Base-by-base conservation (phyloP, 1,139 yeast species). In the Waltiozyma solani region DNA sequence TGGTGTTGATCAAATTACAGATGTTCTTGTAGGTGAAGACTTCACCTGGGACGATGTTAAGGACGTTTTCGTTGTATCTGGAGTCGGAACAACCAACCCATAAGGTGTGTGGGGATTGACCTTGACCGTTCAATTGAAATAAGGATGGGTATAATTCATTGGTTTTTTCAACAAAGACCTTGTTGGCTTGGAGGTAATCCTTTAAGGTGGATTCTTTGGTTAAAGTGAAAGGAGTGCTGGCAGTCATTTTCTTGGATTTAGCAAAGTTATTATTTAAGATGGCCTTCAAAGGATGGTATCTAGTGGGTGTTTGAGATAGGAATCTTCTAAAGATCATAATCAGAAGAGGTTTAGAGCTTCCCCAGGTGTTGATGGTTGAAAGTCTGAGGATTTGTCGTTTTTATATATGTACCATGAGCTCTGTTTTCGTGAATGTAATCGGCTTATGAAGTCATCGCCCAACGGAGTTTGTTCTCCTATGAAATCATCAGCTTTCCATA, bases 81-180 rank as follows among this genome's bases (percentile, higher is more conserved):
- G 96, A 86, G 59, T 91, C 98, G 6, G 94, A 79, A 60, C 98
- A 91, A 4, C 97, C 96, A 45, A 91, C 82, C 94, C 96, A 89
- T 41, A 91, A 66, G 11, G 96, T 86, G 59, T 87, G 95, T 17
- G 98, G 98, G 15, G 77, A 62, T 62, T 91, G 98, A 39, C 97
- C 97, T 56, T 75, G 68, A 1, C 78, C 91, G 53, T 87, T 85
- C 41, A 73, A 56, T 37, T 76, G 77, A 56, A 87, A 77, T 14
- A 87, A 64, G 30, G 69, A 66, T 2, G 94, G 86, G 52, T 80
- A 74, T 40, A 70, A 67, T 31, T 66, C 65, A 40, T 73, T 71
- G 45, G 80, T 67, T 32, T 73, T 64, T 43, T 76, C 76, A 21
- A 85, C 84, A 71, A 78, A 84, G 40, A 66, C 67, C 49, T 65